phyloP scores from a whole-genome alignment of 2,329 filamentous ascomycete genomes.

The Podosphaera aphanis region DNA sequence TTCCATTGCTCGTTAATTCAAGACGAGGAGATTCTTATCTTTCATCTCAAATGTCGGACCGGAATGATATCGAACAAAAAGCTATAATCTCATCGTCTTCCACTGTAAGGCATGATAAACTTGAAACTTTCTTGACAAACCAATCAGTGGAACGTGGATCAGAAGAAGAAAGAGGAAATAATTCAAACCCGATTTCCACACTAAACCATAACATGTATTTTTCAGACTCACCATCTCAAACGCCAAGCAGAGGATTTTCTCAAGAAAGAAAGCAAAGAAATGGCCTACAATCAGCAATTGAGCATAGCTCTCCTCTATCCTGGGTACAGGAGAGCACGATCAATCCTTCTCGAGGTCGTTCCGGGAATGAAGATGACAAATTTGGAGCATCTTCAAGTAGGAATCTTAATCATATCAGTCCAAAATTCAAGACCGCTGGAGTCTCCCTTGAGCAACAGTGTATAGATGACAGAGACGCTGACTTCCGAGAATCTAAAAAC shows the following conservation, averaged over 20 bases:
- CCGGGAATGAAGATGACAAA: not conserved
- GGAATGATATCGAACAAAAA: not conserved
- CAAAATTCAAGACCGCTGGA: conserved; percentile 2
- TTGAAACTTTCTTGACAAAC: not conserved
- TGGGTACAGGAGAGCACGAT: not conserved
- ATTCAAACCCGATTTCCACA: not conserved
- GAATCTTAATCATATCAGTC: conserved; percentile 2
- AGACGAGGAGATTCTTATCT: conserved; percentile 4
- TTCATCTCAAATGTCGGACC: not conserved
- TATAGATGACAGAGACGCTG: not conserved
- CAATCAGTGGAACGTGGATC: not conserved
- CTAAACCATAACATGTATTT: not conserved
- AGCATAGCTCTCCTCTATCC: not conserved
- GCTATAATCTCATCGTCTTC: not conserved
- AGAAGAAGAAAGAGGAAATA: not conserved
- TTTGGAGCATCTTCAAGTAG: not conserved
- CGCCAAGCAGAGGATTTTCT: not conserved
- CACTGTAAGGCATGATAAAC: not conserved
- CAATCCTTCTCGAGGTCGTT: not conserved
- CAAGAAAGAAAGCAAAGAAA: not conserved
- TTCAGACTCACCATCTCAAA: not conserved
- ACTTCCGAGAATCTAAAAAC: not conserved
- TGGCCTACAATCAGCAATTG: not conserved
- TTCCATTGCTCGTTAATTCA: conserved; percentile 12
- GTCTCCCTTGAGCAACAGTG: not conserved